Base-by-base conservation (phyloP, 2,329 filamentous ascomycete genomes). In the Penicillium fuscoglaucum region DNA sequence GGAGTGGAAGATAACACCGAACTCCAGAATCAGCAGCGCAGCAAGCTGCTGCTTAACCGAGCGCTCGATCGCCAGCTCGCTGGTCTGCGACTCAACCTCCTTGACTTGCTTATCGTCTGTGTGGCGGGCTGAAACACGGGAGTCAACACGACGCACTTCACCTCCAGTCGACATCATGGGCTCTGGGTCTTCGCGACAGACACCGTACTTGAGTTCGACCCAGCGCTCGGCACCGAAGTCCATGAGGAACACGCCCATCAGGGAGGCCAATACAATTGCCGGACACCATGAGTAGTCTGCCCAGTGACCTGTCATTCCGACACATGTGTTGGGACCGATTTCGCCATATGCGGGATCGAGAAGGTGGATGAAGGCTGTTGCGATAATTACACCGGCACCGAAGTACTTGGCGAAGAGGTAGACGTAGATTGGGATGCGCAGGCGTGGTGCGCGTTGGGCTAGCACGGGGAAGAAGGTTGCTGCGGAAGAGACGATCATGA, bases 1-100 rank as follows among this genome's bases (percentile, higher is more conserved):
- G 4, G 82, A 84, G 74, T 87, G 85, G 74, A 87, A 86, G 55
- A 87, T 81, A 60, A 87, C 82, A 60, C 85, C 84, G 65, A 80
- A 86, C 69, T 87, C 85, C 26, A 84, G 79, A 43, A 79, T 78
- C 28, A 78, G 70, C 66, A 70, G 78, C 21, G 68, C 78, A 48
- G 74, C 71, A 31, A 78, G 74, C 49, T 78, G 75, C 49, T 74
- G 72, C 8, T 47, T 61, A 61, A 75, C 75, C 0, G 73, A 72
- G 4, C 65, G 66, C 21, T 74, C 71, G 5, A 68, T 62, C 0
- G 21, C 24, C 12, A 56, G 21, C 2, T 65, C 63, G 3, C 56
- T 39, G 0, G 49, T 44, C 21, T 62, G 61, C 3, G 57, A 33
- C 39, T 67, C 65, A 3, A 66, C 10, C 10, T 67, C 63, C 9